Conservation (phyloP, 1,284 basidiomycete species). For the Cryptococcus maquisensis region DNA sequence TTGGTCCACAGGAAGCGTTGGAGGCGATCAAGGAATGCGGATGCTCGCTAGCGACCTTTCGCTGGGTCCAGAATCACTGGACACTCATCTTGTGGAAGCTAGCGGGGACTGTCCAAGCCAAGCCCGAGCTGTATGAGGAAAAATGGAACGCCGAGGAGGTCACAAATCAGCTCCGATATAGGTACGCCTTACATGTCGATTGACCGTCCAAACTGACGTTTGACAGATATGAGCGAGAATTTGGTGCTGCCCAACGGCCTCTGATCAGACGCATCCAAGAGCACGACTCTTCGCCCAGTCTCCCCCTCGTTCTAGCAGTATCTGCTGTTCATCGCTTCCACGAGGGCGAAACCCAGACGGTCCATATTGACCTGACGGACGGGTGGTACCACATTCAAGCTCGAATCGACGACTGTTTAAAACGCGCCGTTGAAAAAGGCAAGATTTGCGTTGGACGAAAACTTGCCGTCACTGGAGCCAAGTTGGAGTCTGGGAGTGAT, state of each 20-base stretch:
- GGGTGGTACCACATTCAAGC: conserved; percentile 91
- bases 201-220: background rate
- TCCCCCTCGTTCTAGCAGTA: conserved; percentile 75
- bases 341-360: conserved; percentile 35
- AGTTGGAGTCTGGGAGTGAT: conserved; percentile 69
- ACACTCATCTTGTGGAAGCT: conserved; percentile 88
- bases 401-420: conserved; percentile 66
- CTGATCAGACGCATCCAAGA: conserved; percentile 63
- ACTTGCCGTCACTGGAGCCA: conserved; percentile 72
- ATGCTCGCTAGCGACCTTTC: conserved; percentile 26
- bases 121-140: conserved; percentile 59
- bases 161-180: conserved; percentile 75
- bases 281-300: conserved; percentile 58
- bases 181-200: conserved; percentile 54
- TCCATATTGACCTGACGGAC: conserved; percentile 75
- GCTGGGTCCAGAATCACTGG: conserved; percentile 94
- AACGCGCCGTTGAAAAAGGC: conserved; percentile 63
- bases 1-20: conserved; percentile 29
- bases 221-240: conserved; percentile 81
- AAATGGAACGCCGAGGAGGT: conserved; percentile 77
- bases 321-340: conserved; percentile 61
- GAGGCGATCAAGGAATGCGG: conserved; percentile 23
- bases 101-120: conserved; percentile 70
- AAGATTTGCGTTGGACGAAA: conserved; percentile 74
- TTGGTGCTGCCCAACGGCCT: conserved; percentile 72